Evolutionary conservation across 2,329 filamentous ascomycete species (phyloP).

Genomic region (Verruconis gallopava): DNA sequence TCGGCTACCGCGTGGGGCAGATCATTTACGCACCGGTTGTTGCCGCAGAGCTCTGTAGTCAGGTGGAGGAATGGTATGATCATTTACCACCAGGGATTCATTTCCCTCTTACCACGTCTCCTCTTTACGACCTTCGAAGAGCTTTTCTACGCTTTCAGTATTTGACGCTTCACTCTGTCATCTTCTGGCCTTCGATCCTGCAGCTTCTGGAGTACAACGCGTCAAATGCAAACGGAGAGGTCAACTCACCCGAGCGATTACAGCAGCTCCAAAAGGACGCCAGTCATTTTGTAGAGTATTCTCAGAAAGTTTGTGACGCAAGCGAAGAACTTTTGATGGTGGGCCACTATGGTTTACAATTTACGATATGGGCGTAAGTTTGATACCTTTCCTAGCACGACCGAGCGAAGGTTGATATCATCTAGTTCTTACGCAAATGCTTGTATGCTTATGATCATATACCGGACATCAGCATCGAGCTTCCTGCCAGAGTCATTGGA

Average conservation of each 20-base stretch:
- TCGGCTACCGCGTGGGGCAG: slow-evolving; percentile 14
- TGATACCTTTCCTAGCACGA: too few species aligned
- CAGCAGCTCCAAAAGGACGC: neutral
- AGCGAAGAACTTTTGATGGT: slow-evolving; percentile 4
- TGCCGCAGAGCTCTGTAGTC: slow-evolving; percentile 17
- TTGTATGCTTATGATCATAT: slow-evolving; percentile 1
- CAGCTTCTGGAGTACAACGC: slow-evolving; percentile 14
- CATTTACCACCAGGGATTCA: slow-evolving; percentile 16
- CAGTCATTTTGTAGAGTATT: neutral
- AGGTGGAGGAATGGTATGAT: slow-evolving; percentile 19
- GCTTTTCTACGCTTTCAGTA: slow-evolving; percentile 20
- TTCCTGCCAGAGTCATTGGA: neutral
- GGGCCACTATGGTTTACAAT: slow-evolving; percentile 3
- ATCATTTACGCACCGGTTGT: slow-evolving; percentile 19
- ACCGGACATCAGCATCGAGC: neutral
- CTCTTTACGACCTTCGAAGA: slow-evolving; percentile 18
- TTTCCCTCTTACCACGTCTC: slow-evolving; percentile 17
- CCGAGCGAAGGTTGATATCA: too few species aligned
- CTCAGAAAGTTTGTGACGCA: neutral
- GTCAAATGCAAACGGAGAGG: neutral
- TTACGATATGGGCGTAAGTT: slow-evolving; percentile 6
- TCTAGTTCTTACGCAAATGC: neutral
- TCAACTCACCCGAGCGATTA: neutral
- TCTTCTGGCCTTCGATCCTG: slow-evolving; percentile 19
- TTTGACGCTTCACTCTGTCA: slow-evolving; percentile 18